Percentiles rank a stretch among this genome's conserved stretches.
Conservation (phyloP, 1,139 yeast species). For the Geotrichum bryndzae region DNA sequence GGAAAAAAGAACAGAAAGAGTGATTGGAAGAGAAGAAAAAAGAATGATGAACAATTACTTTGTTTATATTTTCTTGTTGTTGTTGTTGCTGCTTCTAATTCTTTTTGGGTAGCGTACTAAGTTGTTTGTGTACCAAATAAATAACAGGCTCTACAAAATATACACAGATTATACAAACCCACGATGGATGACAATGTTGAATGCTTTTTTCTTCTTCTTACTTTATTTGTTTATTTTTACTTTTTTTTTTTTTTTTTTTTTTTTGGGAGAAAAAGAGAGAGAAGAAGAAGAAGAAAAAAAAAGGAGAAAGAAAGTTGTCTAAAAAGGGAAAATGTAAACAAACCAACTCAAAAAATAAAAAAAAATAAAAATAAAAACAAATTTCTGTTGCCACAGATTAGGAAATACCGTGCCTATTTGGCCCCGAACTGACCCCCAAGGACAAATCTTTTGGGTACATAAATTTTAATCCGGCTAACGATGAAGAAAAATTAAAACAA, state of each 20-base stretch:
- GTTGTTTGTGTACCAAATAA: neutral
- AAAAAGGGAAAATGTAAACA: constrained; percentile 7
- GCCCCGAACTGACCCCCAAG: too few relatives aligned
- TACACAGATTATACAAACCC: neutral
- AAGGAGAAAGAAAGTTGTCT: neutral
- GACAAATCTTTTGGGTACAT: too few relatives aligned
- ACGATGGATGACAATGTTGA: neutral
- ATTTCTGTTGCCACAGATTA: too few relatives aligned
- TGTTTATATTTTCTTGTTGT: neutral
- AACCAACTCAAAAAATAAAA: neutral
- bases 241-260: too few relatives aligned
- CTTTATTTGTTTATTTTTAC: too few relatives aligned
- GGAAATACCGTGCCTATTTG: too few relatives aligned
- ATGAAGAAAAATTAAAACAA: too few relatives aligned
- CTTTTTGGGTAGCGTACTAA: neutral
- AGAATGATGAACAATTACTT: neutral
- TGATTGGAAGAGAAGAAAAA: neutral
- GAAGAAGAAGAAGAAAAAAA: too few relatives aligned
- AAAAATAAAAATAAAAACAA: neutral
- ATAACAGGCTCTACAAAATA: too few relatives aligned
- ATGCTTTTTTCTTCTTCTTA: neutral
- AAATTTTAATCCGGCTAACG: too few relatives aligned
- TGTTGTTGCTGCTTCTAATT: neutral
- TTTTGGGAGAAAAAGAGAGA: too few relatives aligned
- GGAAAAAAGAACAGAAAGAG: neutral